Conservation (phyloP, 2,329 filamentous ascomycete species). For the Sclerotinia nivalis region DNA sequence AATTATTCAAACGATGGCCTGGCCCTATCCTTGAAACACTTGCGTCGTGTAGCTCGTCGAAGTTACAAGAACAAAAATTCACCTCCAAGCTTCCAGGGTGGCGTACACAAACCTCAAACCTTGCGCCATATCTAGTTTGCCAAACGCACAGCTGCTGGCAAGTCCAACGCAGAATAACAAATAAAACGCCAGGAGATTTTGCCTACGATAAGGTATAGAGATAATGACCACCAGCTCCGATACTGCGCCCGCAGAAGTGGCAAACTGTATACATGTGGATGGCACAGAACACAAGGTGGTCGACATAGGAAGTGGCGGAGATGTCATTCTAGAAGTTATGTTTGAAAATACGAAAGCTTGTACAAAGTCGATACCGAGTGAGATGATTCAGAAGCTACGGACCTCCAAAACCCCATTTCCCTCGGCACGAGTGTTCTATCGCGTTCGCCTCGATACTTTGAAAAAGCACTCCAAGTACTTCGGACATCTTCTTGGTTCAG, state of each 20-base stretch:
- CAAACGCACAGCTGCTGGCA: not conserved
- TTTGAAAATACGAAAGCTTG: constrained; percentile 61
- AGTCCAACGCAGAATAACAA: not conserved
- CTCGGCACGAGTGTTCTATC: constrained; percentile 48
- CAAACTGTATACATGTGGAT: constrained; percentile 30
- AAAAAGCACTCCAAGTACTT: constrained; percentile 69
- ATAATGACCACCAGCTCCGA: not conserved
- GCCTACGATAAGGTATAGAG: too few relatives aligned
- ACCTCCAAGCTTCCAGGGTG: not conserved
- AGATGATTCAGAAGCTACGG: constrained; percentile 47
- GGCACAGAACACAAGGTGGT: constrained; percentile 43
- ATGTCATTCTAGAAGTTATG: constrained; percentile 65
- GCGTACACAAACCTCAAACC: not conserved
- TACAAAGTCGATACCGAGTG: constrained; percentile 50
- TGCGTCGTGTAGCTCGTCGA: constrained; percentile 6
- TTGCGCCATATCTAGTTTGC: not conserved
- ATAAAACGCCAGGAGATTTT: not conserved
- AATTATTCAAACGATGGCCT: constrained; percentile 33
- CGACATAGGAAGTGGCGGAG: constrained; percentile 57
- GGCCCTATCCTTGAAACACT: constrained; percentile 39
- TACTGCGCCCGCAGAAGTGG: not conserved
- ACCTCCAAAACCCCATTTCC: constrained; percentile 34
- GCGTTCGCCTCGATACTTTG: constrained; percentile 59
- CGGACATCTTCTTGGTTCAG: constrained; percentile 62
- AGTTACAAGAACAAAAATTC: constrained; percentile 15